Conservation (phyloP, 108 stramenopile genomes). For the Nannochloropsis salina region DNA sequence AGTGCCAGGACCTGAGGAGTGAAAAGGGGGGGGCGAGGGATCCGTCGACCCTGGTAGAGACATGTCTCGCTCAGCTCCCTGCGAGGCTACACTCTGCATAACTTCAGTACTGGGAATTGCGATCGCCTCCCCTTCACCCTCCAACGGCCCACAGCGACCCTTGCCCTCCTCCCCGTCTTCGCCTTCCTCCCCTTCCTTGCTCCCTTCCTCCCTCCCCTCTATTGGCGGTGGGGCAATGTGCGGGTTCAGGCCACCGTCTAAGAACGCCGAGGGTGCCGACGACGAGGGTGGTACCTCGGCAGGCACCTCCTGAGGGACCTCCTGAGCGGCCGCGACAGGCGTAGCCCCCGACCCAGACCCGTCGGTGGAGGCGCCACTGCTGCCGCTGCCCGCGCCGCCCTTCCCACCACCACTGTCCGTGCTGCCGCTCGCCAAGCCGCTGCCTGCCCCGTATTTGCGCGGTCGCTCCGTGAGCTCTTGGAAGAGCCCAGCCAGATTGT, state of each 20-base stretch:
- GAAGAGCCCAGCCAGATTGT: conserved; percentile 29
- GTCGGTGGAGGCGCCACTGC: no score
- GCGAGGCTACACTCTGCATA: no score
- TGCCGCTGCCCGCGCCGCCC: background rate
- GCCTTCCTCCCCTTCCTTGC: background rate
- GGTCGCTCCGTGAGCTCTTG: conserved; percentile 20
- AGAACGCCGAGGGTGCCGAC: background rate
- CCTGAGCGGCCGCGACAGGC: background rate
- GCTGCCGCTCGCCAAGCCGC: background rate
- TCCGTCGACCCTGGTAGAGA: no score
- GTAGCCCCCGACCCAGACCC: background rate
- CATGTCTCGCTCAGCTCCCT: no score
- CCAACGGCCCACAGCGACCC: no score
- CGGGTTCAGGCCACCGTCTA: background rate
- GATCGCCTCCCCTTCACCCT: no score
- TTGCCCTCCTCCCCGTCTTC: background rate
- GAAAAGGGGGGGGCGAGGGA: no score
- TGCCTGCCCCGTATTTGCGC: background rate
- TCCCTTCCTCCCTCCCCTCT: background rate
- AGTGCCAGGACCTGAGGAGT: no score
- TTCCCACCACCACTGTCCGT: background rate
- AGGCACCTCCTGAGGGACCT: background rate
- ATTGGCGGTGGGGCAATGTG: background rate
- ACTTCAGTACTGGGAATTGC: no score
- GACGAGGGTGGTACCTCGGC: background rate